Conservation (phyloP, 768 basidiomycete species). For the Mycena kentingensis region DNA sequence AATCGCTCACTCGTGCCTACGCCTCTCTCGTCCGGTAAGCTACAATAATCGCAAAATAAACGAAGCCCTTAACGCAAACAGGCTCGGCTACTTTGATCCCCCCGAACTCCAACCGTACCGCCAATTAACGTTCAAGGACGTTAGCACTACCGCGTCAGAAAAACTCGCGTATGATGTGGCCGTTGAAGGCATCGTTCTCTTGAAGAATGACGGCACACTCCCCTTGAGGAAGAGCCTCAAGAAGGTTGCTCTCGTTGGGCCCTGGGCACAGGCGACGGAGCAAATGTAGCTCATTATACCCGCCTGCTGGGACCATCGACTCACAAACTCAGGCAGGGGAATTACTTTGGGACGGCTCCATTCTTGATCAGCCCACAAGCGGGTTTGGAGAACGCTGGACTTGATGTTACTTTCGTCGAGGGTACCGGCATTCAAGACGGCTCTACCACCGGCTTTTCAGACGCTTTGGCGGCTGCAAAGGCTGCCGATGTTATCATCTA, state of each 20-base stretch:
- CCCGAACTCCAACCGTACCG: slow-evolving; percentile 52
- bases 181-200: slow-evolving; percentile 55
- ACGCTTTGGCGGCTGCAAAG: slow-evolving; percentile 49
- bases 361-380: slow-evolving; percentile 55
- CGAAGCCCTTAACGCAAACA: slow-evolving; percentile 22
- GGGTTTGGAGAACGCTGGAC: slow-evolving; percentile 50
- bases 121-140: slow-evolving; percentile 48
- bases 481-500: slow-evolving; percentile 54
- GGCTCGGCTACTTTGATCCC: slow-evolving; percentile 61
- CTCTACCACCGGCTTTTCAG: slow-evolving; percentile 47
- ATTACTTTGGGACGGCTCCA: slow-evolving; percentile 55
- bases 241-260: slow-evolving; percentile 60
- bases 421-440: slow-evolving; percentile 45
- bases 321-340: too few relatives aligned
- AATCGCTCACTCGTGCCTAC: slow-evolving; percentile 48
- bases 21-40: slow-evolving; percentile 56
- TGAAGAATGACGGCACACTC: slow-evolving; percentile 66
- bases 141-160: slow-evolving; percentile 50
- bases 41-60: not conserved
- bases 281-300: too few relatives aligned
- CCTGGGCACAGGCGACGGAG: slow-evolving; percentile 56
- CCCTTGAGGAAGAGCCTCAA: slow-evolving; percentile 50
- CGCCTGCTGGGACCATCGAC: too few relatives aligned
- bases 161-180: slow-evolving; percentile 54
- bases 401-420: slow-evolving; percentile 42